Evolutionary conservation across 345 rosid species (phyloP), one percentile per base, ranked within the genome.

Genomic region (Corchorus olitorius): DNA sequence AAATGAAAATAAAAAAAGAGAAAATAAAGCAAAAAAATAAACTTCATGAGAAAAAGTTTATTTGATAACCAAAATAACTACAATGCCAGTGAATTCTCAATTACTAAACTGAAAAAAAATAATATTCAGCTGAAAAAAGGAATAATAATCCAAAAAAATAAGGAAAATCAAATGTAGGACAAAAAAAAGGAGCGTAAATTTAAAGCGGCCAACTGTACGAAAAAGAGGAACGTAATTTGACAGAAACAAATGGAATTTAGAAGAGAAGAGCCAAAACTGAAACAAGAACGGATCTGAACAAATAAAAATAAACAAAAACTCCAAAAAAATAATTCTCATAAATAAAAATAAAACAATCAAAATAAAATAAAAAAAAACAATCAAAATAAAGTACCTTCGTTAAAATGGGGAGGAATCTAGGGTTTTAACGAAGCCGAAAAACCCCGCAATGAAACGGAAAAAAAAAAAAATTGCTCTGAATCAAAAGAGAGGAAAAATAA

Each of bases 361-460:
- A 52, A 17, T 34, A 72, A 34, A 46, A 50, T n/a, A 77, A 71
- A 27, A 64, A 11, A 69, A 39, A 56, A 41, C 33, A 6, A 59
- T 41, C 5, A 46, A 59, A 52, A 73, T 11, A 22, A 17, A 64
- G 27, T 68, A 78, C 85, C 85, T 76, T 82, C 43, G 16, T 58
- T 58, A 75, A 72, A 81, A 80, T 78, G 81, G 82, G 81, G 84
- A 67, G 70, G 81, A 76, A 82, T 66, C 86, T 85, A 85, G 87
- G 92, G 87, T 81, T 88, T 77, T 27, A 75, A 75, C 34, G 78
- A 77, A 64, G 60, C 84, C 70, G 43, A 39, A 80, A 73, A 72
- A 50, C 78, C 69, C 49, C 62, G 16, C 37, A 55, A 7, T 33
- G 4, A 55, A 54, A 49, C 50, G 66, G 61, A 79, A 50, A 72